These are phyloP conservation scores for Vicia villosa DNA, from an alignment of 306 rosid genomes.

Conservation along the genomic window DNA sequence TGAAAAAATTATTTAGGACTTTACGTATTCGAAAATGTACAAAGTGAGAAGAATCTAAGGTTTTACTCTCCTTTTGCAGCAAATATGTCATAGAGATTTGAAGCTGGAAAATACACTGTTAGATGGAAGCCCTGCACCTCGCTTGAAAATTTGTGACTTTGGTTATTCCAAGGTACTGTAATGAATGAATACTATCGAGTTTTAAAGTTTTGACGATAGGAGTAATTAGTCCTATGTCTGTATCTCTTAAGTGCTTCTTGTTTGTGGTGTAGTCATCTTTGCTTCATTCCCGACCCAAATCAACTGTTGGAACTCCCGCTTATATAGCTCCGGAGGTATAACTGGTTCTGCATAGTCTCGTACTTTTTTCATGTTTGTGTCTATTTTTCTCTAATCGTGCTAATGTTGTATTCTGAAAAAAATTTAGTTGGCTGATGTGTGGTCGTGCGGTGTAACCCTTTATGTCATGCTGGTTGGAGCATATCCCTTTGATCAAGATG, in stretches of 20 bases:
- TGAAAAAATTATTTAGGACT: not conserved
- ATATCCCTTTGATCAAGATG: constrained; percentile 79
- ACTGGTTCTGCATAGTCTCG: constrained; percentile 16
- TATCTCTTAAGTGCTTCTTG: constrained; percentile 1
- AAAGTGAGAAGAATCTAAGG: constrained; percentile 8
- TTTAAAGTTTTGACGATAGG: not conserved
- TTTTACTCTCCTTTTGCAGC: constrained; percentile 43
- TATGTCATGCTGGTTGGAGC: constrained; percentile 85
- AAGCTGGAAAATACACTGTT: constrained; percentile 72
- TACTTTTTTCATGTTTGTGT: constrained; percentile 2
- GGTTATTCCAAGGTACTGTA: constrained; percentile 70
- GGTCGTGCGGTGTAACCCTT: constrained; percentile 87
- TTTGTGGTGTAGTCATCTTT: constrained; percentile 57
- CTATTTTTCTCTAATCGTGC: constrained; percentile 16
- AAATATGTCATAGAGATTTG: constrained; percentile 75
- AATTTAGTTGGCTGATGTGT: constrained; percentile 70
- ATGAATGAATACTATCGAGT: not conserved
- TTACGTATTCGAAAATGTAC: not conserved
- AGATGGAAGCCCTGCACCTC: constrained; percentile 85
- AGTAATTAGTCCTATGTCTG: not conserved
- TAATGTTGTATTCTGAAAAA: not conserved
- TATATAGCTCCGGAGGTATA: constrained; percentile 77
- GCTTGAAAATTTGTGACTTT: constrained; percentile 76
- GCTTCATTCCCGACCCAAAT: constrained; percentile 75
- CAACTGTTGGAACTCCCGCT: constrained; percentile 80